Conservation (phyloP, 345 rosid genomes). For the Lenwebbia sp. region DNA sequence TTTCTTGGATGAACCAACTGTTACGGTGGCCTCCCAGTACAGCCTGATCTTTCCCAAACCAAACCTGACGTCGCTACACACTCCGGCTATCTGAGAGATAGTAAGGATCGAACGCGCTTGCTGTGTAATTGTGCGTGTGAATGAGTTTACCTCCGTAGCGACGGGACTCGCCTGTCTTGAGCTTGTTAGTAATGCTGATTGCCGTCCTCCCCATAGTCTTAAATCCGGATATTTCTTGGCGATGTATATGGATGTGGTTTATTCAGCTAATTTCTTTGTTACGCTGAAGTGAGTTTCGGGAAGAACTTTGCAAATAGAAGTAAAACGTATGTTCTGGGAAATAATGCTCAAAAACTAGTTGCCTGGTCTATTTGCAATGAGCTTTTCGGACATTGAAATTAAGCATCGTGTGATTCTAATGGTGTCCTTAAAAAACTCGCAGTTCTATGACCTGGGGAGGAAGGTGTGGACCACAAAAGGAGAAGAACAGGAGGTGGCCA, state of each 20-base stretch:
- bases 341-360: background rate
- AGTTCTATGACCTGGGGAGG: background rate
- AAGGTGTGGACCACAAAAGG: background rate
- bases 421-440: background rate
- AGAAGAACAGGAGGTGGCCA: conserved; percentile 5
- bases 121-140: background rate
- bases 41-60: too few relatives aligned
- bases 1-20: too few relatives aligned
- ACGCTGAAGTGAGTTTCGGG: background rate
- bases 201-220: background rate
- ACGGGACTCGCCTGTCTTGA: too few relatives aligned
- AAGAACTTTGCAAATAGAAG: background rate
- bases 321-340: too few relatives aligned
- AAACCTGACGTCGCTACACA: too few relatives aligned
- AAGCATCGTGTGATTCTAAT: background rate
- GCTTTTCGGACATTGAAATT: background rate
- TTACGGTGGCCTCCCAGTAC: too few relatives aligned
- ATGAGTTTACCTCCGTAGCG: too few relatives aligned
- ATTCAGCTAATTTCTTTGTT: background rate
- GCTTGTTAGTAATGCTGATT: background rate
- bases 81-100: background rate
- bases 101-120: background rate
- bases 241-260: background rate
- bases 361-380: background rate
- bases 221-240: background rate